Percentiles rank a stretch among this genome's conserved stretches.
Evolutionary conservation across 176 grass and related monocot species (phyloP).

Genomic region (Pontederia paniculata): DNA sequence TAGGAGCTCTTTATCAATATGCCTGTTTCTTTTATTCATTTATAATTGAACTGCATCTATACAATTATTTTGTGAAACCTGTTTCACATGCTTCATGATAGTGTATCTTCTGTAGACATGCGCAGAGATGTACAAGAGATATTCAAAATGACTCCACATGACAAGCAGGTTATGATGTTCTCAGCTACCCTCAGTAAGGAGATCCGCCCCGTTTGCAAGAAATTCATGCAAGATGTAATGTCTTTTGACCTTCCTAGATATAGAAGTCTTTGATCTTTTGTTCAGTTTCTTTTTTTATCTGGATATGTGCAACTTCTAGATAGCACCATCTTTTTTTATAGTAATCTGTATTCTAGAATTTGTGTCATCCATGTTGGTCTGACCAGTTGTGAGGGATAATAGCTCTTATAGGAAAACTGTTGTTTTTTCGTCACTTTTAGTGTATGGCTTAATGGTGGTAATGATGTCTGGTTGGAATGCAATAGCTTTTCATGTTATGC

Average conservation of each 20-base stretch:
- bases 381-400: no score
- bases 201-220: constrained; percentile 93
- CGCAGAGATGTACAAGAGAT: constrained; percentile 97
- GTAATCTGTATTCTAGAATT: background rate
- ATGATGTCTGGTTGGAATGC: no score
- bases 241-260: constrained; percentile 39
- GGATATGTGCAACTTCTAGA: background rate
- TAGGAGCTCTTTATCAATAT: no score
- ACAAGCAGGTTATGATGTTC: constrained; percentile 99
- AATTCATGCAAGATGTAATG: constrained; percentile 99
- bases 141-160: constrained; percentile 99
- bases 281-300: constrained; percentile 1
- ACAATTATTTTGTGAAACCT: background rate
- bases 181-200: constrained; percentile 98
- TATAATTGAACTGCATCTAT: background rate
- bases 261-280: constrained; percentile 15
- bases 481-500: no score
- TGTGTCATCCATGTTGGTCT: no score
- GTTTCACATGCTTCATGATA: constrained; percentile 11
- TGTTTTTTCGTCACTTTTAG: no score
- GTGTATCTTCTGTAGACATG: constrained; percentile 61
- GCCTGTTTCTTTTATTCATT: no score
- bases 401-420: no score
- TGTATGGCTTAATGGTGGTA: no score
- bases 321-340: background rate